Conservation (phyloP, 352 stramenopile species). For the Globisporangium barbulae region DNA sequence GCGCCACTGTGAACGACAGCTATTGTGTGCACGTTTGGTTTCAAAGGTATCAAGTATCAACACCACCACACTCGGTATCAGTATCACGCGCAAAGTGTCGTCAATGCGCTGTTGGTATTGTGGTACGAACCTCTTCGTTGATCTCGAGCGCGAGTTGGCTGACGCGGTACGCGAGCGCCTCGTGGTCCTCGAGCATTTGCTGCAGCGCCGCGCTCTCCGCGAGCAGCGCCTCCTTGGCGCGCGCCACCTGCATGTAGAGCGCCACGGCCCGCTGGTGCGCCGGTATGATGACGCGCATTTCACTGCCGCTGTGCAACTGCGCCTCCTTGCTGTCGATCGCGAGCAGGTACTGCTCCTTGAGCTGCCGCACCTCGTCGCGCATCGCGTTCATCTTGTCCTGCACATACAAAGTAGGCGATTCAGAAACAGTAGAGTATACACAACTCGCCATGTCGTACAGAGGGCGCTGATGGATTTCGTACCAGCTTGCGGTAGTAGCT, state of each 20-base stretch:
- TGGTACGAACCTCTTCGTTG: slow-evolving; percentile 11
- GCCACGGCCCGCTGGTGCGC: slow-evolving; percentile 7
- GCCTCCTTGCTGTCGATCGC: slow-evolving; percentile 12
- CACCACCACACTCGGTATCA: background rate
- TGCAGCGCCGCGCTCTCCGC: slow-evolving; percentile 2
- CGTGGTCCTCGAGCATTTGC: background rate
- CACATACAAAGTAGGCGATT: no score
- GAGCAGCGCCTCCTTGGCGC: background rate
- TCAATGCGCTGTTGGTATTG: background rate
- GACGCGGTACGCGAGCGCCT: slow-evolving; percentile 22
- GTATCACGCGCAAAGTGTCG: background rate
- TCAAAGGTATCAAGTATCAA: background rate
- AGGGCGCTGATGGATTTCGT: background rate
- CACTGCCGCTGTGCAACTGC: slow-evolving; percentile 13
- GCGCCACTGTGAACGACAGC: slow-evolving; percentile 1
- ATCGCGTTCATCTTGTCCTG: slow-evolving; percentile 38
- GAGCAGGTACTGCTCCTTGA: slow-evolving; percentile 34
- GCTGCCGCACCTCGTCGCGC: slow-evolving; percentile 27
- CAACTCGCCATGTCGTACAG: no score
- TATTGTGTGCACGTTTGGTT: background rate
- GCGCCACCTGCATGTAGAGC: background rate
- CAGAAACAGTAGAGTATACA: no score
- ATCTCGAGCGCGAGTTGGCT: slow-evolving; percentile 40
- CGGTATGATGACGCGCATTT: slow-evolving; percentile 6
- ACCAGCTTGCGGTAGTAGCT: slow-evolving; percentile 46